Conservation (phyloP, 2,329 filamentous ascomycete species). For the Fusarium sp. region DNA sequence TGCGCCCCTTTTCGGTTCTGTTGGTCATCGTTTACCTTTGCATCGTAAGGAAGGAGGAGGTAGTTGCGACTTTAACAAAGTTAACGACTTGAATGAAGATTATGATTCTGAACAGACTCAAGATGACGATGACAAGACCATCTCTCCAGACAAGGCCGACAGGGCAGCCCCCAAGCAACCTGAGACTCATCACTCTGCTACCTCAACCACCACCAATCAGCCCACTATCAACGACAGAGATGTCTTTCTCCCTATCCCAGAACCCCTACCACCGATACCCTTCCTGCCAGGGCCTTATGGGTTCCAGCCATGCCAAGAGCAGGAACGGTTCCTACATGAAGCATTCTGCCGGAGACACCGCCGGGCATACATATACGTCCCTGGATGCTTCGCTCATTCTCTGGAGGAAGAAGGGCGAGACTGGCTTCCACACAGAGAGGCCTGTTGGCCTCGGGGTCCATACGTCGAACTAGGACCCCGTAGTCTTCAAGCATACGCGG, state of each 20-base stretch:
- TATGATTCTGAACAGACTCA: neutral
- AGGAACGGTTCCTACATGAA: neutral
- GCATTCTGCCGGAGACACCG: conserved; percentile 3
- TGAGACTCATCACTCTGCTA: neutral
- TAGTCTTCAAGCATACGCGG: neutral
- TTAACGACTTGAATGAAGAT: neutral
- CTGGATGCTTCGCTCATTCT: neutral
- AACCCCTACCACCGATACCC: neutral
- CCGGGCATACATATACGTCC: neutral
- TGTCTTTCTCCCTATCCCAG: no score
- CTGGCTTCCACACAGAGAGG: neutral
- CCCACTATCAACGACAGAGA: neutral
- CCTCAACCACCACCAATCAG: neutral
- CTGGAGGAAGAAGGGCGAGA: neutral
- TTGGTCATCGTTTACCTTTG: neutral
- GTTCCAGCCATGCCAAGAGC: neutral
- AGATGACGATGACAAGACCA: neutral
- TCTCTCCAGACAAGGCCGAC: neutral
- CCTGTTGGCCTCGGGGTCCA: neutral
- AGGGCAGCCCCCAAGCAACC: neutral
- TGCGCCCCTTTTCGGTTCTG: neutral
- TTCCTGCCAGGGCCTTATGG: conserved; percentile 6
- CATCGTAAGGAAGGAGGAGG: neutral
- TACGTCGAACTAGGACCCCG: neutral
- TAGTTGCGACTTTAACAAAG: neutral